Evolutionary conservation across 768 basidiomycete genomes (phyloP).

Genomic region (Lanmaoa pseudosensibilis): DNA sequence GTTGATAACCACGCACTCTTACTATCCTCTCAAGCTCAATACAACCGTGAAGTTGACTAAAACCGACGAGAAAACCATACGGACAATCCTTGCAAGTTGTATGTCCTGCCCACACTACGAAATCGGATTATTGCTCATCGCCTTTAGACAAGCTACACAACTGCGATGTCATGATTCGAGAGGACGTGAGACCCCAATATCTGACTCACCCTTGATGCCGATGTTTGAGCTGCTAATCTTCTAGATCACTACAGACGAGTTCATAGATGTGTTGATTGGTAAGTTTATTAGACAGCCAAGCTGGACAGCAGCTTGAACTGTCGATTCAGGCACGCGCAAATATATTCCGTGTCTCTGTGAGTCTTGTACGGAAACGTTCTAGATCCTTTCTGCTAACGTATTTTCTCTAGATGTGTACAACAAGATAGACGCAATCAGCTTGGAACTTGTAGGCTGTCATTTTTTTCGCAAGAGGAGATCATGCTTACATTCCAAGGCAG

Average conservation of each 20-base stretch:
- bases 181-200: slow-evolving; percentile 63
- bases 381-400: neutral
- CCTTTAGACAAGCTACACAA: slow-evolving; percentile 80
- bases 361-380: slow-evolving; percentile 24
- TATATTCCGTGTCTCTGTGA: slow-evolving; percentile 90
- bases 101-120: slow-evolving; percentile 26
- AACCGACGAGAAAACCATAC: slow-evolving; percentile 93
- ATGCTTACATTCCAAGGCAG: slow-evolving; percentile 15
- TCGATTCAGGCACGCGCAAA: slow-evolving; percentile 77
- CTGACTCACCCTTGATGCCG: slow-evolving; percentile 2
- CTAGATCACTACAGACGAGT: slow-evolving; percentile 93
- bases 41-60: slow-evolving; percentile 91
- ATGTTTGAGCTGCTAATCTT: neutral
- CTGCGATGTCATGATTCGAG: slow-evolving; percentile 97
- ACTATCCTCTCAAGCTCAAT: slow-evolving; percentile 55
- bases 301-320: neutral
- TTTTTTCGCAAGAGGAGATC: neutral
- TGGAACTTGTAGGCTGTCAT: slow-evolving; percentile 51
- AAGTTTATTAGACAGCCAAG: slow-evolving; percentile 8
- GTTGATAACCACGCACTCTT: neutral
- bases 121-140: slow-evolving; percentile 7
- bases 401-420: slow-evolving; percentile 81
- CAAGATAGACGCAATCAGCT: slow-evolving; percentile 88
- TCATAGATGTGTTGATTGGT: slow-evolving; percentile 98
- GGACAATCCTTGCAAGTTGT: slow-evolving; percentile 90